Percentiles rank a stretch among this genome's conserved stretches.
phyloP scores from a whole-genome alignment of 169 alveolate species.

The Eimeria maxima region DNA sequence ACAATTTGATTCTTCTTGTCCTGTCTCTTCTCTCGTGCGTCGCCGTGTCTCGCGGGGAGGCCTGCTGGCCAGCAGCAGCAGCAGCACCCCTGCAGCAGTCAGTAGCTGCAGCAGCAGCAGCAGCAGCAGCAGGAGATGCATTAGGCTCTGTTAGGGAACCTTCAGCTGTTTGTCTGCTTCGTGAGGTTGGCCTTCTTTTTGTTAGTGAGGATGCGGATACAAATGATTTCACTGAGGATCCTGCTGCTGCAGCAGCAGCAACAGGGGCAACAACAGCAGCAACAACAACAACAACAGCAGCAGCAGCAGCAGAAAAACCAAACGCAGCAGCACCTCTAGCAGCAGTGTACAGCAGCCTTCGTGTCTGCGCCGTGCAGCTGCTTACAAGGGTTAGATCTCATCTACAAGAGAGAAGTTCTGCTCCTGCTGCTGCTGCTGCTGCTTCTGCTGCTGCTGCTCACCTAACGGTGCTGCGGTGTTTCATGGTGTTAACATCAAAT shows the following conservation, averaged over 20 bases:
- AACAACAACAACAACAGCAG: neutral
- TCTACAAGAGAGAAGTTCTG: neutral
- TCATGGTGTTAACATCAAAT: constrained; percentile 64
- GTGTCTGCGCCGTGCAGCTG: constrained; percentile 45
- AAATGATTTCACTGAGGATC: neutral
- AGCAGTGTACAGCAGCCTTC: neutral
- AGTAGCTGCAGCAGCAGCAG: neutral
- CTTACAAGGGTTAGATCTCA: constrained; percentile 36
- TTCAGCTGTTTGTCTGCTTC: neutral
- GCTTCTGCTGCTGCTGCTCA: neutral
- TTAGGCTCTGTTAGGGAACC: neutral
- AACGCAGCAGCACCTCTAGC: too few species aligned
- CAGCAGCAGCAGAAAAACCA: too few species aligned
- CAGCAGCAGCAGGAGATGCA: neutral
- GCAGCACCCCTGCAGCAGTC: too few species aligned
- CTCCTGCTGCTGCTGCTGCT: too few species aligned
- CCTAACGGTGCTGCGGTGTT: neutral
- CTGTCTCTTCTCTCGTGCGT: neutral
- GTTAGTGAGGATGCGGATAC: neutral
- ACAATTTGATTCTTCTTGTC: neutral
- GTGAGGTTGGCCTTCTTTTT: too few species aligned
- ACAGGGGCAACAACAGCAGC: neutral
- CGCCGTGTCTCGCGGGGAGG: neutral
- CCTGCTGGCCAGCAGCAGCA: neutral
- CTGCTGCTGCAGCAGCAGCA: neutral